Conservation (phyloP, 2,329 filamentous ascomycete species). For the Fusarium nelsonii region DNA sequence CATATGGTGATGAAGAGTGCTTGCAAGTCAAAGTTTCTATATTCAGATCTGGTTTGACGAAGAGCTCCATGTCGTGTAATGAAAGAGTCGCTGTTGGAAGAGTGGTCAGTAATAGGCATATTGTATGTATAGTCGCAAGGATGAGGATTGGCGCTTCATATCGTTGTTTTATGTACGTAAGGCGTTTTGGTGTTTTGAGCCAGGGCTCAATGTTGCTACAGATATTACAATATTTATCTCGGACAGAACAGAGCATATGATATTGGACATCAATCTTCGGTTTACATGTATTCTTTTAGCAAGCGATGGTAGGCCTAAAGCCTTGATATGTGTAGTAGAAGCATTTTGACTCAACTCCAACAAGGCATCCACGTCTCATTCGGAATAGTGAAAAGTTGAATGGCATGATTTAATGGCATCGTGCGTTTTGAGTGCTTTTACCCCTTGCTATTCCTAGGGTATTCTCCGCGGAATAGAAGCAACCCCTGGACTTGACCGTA, state of each 20-base stretch:
- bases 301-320: neutral
- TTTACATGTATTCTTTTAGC: neutral
- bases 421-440: slow-evolving; percentile 22
- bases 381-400: slow-evolving; percentile 7
- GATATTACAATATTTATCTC: slow-evolving; percentile 35
- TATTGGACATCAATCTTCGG: slow-evolving; percentile 10
- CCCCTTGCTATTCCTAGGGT: slow-evolving; percentile 9
- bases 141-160: slow-evolving; percentile 32
- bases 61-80: neutral
- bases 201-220: slow-evolving; percentile 36
- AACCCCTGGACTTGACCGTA: slow-evolving; percentile 19
- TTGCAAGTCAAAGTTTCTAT: neutral
- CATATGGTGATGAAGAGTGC: slow-evolving; percentile 59
- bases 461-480: slow-evolving; percentile 13
- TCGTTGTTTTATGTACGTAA: slow-evolving; percentile 45
- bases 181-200: slow-evolving; percentile 42
- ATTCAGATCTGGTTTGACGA: slow-evolving; percentile 1
- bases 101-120: slow-evolving; percentile 23
- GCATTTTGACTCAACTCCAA: slow-evolving; percentile 11
- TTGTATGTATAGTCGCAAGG: slow-evolving; percentile 33
- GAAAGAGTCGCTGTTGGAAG: slow-evolving; percentile 9
- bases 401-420: slow-evolving; percentile 35
- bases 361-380: neutral
- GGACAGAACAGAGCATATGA: slow-evolving; percentile 29
- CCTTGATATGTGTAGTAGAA: slow-evolving; percentile 8